Percentiles rank a stretch among this genome's conserved stretches.
phyloP scores from a whole-genome alignment of 1,284 basidiomycete genomes.

The Pterulicium gracile region DNA sequence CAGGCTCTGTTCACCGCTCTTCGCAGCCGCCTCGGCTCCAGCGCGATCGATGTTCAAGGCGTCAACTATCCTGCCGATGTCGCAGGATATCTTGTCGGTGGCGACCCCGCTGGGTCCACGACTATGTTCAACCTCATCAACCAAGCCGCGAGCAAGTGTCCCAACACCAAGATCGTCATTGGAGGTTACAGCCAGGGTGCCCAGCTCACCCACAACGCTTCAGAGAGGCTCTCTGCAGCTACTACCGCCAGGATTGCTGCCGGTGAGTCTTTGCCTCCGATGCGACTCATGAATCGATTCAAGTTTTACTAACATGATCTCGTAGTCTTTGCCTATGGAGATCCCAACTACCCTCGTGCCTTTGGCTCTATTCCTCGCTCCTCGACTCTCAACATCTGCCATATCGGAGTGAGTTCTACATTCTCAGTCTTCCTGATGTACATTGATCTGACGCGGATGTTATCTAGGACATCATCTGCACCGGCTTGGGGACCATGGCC shows the following conservation, averaged over 20 bases:
- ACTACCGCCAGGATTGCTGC: constrained; percentile 21
- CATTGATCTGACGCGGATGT: no score
- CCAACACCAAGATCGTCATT: constrained; percentile 23
- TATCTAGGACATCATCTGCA: neutral
- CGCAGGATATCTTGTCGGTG: constrained; percentile 23
- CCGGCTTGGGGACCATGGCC: neutral
- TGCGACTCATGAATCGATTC: no score
- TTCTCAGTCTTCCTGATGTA: no score
- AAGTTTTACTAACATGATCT: neutral
- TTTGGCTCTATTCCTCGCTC: neutral
- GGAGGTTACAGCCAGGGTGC: constrained; percentile 27
- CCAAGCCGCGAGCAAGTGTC: constrained; percentile 19
- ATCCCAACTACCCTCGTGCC: constrained; percentile 17
- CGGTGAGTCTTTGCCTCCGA: constrained; percentile 9
- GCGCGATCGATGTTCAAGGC: constrained; percentile 21
- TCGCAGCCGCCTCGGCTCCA: constrained; percentile 15
- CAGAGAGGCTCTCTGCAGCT: constrained; percentile 17
- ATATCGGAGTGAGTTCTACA: neutral
- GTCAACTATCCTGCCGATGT: constrained; percentile 23
- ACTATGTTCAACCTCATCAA: constrained; percentile 23
- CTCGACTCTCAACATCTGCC: neutral
- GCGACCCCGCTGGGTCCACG: constrained; percentile 21
- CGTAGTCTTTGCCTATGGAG: constrained; percentile 20
- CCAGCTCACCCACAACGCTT: constrained; percentile 24
- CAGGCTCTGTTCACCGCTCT: constrained; percentile 22